Conservation (phyloP, 1,139 yeast species). For the Candida pseudoviswanathii region DNA sequence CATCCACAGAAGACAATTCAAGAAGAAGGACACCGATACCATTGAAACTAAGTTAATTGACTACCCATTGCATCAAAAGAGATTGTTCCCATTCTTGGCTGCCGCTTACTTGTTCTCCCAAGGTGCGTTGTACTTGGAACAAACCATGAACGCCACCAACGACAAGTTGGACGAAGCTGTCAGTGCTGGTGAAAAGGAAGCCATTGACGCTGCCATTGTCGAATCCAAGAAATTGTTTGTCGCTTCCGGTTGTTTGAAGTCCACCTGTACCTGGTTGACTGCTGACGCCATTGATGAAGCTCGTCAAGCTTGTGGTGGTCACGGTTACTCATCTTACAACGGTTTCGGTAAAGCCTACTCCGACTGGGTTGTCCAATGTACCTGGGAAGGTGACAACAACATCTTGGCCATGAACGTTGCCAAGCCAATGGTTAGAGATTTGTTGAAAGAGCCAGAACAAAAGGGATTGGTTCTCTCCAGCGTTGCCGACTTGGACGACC, state of each 20-base stretch:
- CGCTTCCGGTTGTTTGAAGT: conserved; percentile 84
- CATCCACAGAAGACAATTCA: conserved; percentile 84
- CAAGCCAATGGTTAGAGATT: conserved; percentile 64
- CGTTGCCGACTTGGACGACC: conserved; percentile 46
- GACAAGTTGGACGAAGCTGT: conserved; percentile 56
- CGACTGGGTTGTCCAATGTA: conserved; percentile 94
- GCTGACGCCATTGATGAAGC: conserved; percentile 79
- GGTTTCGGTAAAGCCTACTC: conserved; percentile 86
- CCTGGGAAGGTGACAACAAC: conserved; percentile 97
- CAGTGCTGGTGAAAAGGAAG: conserved; percentile 37
- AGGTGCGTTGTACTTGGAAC: conserved; percentile 62
- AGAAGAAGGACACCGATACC: conserved; percentile 31
- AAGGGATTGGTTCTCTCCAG: conserved; percentile 40
- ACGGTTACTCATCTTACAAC: conserved; percentile 86
- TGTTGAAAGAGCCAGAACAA: conserved; percentile 32
- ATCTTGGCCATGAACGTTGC: conserved; percentile 83
- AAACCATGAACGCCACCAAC: conserved; percentile 53
- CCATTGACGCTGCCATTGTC: conserved; percentile 51
- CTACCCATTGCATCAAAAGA: conserved; percentile 82
- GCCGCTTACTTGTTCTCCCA: conserved; percentile 73
- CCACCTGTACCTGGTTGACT: conserved; percentile 85
- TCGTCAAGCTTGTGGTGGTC: conserved; percentile 94
- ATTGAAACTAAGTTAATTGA: conserved; percentile 63
- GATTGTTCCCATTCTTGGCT: conserved; percentile 78
- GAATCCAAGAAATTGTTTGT: conserved; percentile 77